Percentiles rank a stretch among this genome's conserved stretches.
Evolutionary conservation across 176 grass and related monocot species (phyloP).

Genomic region (Rhynchospora pubera): DNA sequence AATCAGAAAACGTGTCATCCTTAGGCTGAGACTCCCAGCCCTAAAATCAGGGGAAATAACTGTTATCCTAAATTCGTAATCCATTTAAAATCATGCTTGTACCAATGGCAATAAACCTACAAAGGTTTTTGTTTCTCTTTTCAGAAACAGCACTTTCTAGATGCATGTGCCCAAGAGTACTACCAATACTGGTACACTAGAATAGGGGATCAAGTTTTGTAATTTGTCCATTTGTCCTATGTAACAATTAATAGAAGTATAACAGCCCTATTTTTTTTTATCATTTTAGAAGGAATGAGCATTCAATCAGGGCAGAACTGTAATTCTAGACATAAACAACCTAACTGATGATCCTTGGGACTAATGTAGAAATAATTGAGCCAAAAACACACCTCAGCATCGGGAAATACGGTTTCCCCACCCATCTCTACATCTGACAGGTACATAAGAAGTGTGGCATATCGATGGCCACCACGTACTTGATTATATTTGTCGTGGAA

Average conservation of each 20-base stretch:
- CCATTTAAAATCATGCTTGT: neutral
- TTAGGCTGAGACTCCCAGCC: slow-evolving; percentile 40
- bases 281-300: neutral
- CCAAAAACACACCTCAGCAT: slow-evolving; percentile 33
- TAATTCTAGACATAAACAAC: neutral
- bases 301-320: neutral
- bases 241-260: neutral
- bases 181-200: neutral
- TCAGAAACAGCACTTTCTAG: neutral
- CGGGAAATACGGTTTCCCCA: slow-evolving; percentile 78
- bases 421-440: slow-evolving; percentile 59
- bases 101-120: neutral
- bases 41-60: slow-evolving; percentile 34
- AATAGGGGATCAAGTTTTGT: neutral
- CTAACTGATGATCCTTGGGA: neutral
- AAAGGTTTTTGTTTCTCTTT: too few relatives aligned
- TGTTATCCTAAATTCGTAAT: neutral
- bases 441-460: slow-evolving; percentile 80
- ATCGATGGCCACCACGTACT: slow-evolving; percentile 55
- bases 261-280: neutral
- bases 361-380: neutral
- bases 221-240: neutral
- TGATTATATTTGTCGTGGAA: slow-evolving; percentile 59
- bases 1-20: slow-evolving; percentile 65
- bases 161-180: neutral